These are phyloP conservation scores for Rhytidhysteron rufulum DNA, from an alignment of 2,329 filamentous ascomycete genomes.

Conservation along the genomic window DNA sequence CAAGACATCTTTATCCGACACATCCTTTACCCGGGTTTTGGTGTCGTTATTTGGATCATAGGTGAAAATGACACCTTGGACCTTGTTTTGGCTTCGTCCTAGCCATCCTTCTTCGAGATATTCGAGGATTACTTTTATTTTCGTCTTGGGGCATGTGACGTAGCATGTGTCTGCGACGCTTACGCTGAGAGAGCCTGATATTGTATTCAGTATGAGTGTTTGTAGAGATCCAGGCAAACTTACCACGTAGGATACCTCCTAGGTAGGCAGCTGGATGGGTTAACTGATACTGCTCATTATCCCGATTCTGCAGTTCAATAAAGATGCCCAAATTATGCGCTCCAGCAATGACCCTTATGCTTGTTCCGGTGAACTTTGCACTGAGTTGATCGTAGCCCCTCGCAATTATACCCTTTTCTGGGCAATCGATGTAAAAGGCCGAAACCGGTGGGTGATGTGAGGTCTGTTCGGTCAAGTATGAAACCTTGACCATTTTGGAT, in stretches of 20 bases:
- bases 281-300: slow-evolving; percentile 89
- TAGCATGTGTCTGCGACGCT: slow-evolving; percentile 88
- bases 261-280: slow-evolving; percentile 93
- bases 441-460: slow-evolving; percentile 97
- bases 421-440: slow-evolving; percentile 90
- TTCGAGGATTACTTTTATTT: slow-evolving; percentile 85
- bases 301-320: slow-evolving; percentile 73
- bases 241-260: slow-evolving; percentile 75
- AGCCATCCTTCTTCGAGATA: slow-evolving; percentile 96
- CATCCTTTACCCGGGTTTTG: slow-evolving; percentile 76
- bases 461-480: slow-evolving; percentile 95
- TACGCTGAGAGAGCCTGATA: slow-evolving; percentile 69
- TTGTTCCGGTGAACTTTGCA: slow-evolving; percentile 96
- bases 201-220: not conserved
- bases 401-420: slow-evolving; percentile 82
- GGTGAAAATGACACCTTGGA: slow-evolving; percentile 85
- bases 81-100: slow-evolving; percentile 83
- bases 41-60: slow-evolving; percentile 85
- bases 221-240: slow-evolving; percentile 3
- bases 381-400: slow-evolving; percentile 93
- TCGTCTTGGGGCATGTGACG: slow-evolving; percentile 84
- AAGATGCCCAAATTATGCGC: slow-evolving; percentile 96
- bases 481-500: slow-evolving; percentile 65
- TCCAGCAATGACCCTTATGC: slow-evolving; percentile 84
- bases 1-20: slow-evolving; percentile 79